phyloP scores from a whole-genome alignment of 176 grass and related monocot genomes.

The Tuctoria greenei region DNA sequence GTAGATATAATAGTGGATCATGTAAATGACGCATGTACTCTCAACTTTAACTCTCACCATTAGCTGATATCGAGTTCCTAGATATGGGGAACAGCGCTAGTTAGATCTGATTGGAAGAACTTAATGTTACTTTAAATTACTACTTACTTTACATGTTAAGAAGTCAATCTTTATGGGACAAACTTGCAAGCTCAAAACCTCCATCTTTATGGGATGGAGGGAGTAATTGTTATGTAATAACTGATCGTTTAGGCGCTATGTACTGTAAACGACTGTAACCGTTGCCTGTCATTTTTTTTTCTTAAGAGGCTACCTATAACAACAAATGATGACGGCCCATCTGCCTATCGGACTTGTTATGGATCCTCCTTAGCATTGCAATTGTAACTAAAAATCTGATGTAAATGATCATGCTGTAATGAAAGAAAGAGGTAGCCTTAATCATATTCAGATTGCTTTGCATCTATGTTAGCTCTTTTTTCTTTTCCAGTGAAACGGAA shows the following conservation, averaged over 20 bases:
- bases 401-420: constrained; percentile 23
- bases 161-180: no score
- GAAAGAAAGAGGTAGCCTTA: neutral
- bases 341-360: constrained; percentile 37
- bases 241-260: neutral
- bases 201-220: no score
- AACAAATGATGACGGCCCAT: constrained; percentile 35
- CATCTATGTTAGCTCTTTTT: neutral
- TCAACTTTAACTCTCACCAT: no score
- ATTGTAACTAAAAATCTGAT: constrained; percentile 4
- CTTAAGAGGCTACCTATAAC: constrained; percentile 3
- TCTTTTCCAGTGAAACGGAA: neutral
- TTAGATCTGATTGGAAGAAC: no score
- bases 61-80: no score
- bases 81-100: no score
- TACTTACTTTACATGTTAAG: no score
- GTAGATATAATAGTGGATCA: no score
- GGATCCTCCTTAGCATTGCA: neutral
- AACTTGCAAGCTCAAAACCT: no score
- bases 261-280: constrained; percentile 1
- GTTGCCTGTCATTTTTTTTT: neutral
- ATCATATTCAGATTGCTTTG: neutral
- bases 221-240: neutral
- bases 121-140: no score
- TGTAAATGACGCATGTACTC: no score